These are phyloP conservation scores for Anethum foeniculum DNA, from an alignment of 140 eudicot genomes.

Conservation along the genomic window DNA sequence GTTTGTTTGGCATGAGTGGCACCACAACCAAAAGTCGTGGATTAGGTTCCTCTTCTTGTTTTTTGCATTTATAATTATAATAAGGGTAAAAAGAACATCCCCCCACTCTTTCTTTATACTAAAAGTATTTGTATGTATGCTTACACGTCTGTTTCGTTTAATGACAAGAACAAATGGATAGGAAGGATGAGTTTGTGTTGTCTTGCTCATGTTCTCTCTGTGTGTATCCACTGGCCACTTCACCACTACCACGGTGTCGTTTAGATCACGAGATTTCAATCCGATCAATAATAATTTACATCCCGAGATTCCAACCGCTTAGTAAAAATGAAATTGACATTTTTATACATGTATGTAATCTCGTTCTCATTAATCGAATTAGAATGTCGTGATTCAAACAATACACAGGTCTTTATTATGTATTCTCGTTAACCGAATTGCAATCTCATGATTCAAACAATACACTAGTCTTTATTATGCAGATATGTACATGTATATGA, in stretches of 20 bases:
- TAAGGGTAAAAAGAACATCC: slow-evolving; percentile 4
- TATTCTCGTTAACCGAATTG: too few relatives aligned
- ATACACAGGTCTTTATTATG: too few relatives aligned
- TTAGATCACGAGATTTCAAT: too few relatives aligned
- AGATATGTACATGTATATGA: background rate
- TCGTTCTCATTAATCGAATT: too few relatives aligned
- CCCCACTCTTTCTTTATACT: background rate
- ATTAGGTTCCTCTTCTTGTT: slow-evolving; percentile 26
- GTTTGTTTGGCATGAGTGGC: slow-evolving; percentile 27
- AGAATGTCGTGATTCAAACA: too few relatives aligned
- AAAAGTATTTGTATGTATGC: background rate
- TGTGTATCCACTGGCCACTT: slow-evolving; percentile 26
- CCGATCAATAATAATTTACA: too few relatives aligned
- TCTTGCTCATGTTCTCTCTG: slow-evolving; percentile 31
- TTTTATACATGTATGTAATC: too few relatives aligned
- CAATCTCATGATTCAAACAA: too few relatives aligned
- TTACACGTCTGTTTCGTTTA: slow-evolving; percentile 27
- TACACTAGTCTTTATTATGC: too few relatives aligned
- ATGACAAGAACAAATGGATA: slow-evolving; percentile 48
- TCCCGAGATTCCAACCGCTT: too few relatives aligned
- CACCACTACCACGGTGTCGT: slow-evolving; percentile 28
- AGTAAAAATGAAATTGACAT: too few relatives aligned
- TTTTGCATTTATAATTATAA: background rate
- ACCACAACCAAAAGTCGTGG: slow-evolving; percentile 31
- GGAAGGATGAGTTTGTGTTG: slow-evolving; percentile 67